Evolutionary conservation across 2,329 filamentous ascomycete species (phyloP).

Genomic region (Graphium sp.): DNA sequence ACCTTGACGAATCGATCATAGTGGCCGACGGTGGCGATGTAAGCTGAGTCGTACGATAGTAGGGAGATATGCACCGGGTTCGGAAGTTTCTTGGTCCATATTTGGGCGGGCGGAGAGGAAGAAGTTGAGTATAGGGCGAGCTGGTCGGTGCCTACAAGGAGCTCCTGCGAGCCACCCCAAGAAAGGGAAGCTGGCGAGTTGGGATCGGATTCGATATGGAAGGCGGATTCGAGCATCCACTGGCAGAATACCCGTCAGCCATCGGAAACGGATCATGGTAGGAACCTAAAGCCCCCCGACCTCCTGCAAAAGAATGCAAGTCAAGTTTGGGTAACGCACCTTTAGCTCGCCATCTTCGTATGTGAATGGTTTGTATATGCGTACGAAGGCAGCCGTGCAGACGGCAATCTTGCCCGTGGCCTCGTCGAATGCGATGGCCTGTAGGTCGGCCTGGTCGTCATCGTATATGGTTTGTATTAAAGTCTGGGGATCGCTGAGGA

Average conservation of each 20-base stretch:
- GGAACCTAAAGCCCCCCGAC: too few relatives aligned
- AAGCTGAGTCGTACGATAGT: conserved; percentile 73
- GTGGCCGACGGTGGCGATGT: conserved; percentile 66
- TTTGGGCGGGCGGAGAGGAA: conserved; percentile 29
- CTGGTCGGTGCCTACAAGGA: conserved; percentile 56
- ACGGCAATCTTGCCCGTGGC: conserved; percentile 70
- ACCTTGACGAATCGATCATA: conserved; percentile 80
- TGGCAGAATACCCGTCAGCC: too few relatives aligned
- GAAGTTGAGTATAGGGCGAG: conserved; percentile 51
- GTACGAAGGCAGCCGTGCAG: conserved; percentile 27
- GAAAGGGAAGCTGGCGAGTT: conserved; percentile 40
- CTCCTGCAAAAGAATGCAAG: too few relatives aligned
- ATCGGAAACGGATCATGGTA: too few relatives aligned
- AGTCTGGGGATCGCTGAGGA: conserved; percentile 57
- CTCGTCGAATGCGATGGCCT: conserved; percentile 70
- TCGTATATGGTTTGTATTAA: conserved; percentile 86
- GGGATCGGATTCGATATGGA: conserved; percentile 22
- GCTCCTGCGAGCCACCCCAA: conserved; percentile 76
- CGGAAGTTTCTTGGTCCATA: conserved; percentile 64
- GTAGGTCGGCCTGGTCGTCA: conserved; percentile 51
- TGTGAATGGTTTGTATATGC: background rate
- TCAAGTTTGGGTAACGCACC: too few relatives aligned
- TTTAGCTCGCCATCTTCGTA: background rate
- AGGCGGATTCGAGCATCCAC: conserved; percentile 49
- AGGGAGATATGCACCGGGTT: conserved; percentile 56